phyloP scores from a whole-genome alignment of 805 yeast species.

The Yarrowia hollandica region DNA sequence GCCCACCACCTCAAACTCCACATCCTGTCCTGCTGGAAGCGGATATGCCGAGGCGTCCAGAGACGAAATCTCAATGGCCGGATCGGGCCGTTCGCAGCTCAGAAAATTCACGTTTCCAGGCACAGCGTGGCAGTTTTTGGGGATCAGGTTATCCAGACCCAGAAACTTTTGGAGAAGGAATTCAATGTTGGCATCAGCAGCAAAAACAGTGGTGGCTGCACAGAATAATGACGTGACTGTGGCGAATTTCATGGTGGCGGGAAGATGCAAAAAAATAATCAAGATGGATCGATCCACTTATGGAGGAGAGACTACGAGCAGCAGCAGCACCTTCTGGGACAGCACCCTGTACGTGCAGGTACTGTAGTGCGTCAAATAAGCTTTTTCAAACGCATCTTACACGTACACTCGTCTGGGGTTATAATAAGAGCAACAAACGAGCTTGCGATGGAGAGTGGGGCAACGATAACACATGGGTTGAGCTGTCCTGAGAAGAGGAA shows the following conservation, averaged over 20 bases:
- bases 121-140: conserved; percentile 19
- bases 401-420: too few species aligned
- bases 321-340: too few species aligned
- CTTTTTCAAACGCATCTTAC: too few species aligned
- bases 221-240: neutral
- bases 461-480: too few species aligned
- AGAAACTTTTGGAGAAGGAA: conserved; percentile 5
- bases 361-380: too few species aligned
- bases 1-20: conserved; percentile 27
- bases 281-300: too few species aligned
- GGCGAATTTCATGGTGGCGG: neutral
- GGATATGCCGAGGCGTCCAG: conserved; percentile 12
- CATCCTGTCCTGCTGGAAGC: conserved; percentile 5
- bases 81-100: neutral
- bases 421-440: too few species aligned
- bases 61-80: neutral
- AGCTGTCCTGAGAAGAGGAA: too few species aligned
- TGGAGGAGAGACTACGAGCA: too few species aligned
- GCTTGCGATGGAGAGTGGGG: too few species aligned
- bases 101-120: conserved; percentile 9
- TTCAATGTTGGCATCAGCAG: conserved; percentile 13
- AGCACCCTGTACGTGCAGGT: too few species aligned
- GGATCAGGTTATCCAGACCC: conserved; percentile 9
- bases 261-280: too few species aligned
- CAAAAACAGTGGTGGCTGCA: neutral